phyloP scores from a whole-genome alignment of 2,329 filamentous ascomycete genomes.

The Neocatenulostroma microsporum region DNA sequence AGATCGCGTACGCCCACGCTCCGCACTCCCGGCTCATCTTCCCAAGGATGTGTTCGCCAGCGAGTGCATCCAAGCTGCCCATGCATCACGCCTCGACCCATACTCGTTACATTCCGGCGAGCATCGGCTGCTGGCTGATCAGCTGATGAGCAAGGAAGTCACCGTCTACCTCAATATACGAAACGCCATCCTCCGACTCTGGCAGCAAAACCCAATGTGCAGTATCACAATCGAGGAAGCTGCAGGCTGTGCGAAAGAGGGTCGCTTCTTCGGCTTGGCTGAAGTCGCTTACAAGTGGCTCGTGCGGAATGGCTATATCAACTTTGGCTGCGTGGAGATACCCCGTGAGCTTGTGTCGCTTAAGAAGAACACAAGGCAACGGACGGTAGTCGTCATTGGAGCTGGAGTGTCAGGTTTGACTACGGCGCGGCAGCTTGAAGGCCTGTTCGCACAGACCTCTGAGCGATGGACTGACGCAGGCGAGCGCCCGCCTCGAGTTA shows the following conservation, averaged over 20 bases:
- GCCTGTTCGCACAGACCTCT: conserved; percentile 72
- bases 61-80: conserved; percentile 82
- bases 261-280: conserved; percentile 81
- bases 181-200: conserved; percentile 85
- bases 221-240: conserved; percentile 78
- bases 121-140: conserved; percentile 68
- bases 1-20: conserved; percentile 32
- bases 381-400: conserved; percentile 77
- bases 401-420: conserved; percentile 91
- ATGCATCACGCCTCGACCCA: conserved; percentile 80
- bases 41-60: conserved; percentile 74
- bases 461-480: conserved; percentile 57
- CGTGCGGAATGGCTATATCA: conserved; percentile 84
- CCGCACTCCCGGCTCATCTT: conserved; percentile 73
- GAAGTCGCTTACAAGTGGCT: conserved; percentile 90
- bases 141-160: conserved; percentile 81
- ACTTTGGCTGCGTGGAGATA: conserved; percentile 82
- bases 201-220: conserved; percentile 78
- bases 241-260: conserved; percentile 79
- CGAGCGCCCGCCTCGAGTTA: conserved; percentile 63
- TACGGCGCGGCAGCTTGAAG: conserved; percentile 83
- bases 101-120: conserved; percentile 82
- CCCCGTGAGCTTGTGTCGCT: conserved; percentile 30
- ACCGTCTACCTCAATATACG: conserved; percentile 94
- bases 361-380: conserved; percentile 44